phyloP scores from a whole-genome alignment of 2,329 filamentous ascomycete species.

The Raffaelea arxii region DNA sequence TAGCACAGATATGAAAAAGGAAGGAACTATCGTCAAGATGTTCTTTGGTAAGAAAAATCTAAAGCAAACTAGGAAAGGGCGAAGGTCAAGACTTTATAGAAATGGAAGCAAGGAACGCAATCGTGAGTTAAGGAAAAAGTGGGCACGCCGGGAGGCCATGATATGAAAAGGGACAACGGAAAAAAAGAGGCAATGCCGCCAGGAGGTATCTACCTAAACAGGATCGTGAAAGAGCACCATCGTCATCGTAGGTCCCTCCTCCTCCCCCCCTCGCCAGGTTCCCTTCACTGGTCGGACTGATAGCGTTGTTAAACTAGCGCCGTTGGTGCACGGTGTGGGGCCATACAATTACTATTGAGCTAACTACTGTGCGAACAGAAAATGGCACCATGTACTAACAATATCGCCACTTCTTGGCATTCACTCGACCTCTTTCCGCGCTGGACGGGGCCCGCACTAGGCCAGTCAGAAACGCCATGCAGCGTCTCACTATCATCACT shows the following conservation, averaged over 20 bases:
- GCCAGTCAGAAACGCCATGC: neutral
- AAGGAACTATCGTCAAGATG: conserved; percentile 1
- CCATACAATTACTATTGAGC: neutral
- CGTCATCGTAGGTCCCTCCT: neutral
- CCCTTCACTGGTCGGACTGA: neutral
- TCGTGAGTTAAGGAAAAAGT: neutral
- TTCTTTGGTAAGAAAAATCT: neutral
- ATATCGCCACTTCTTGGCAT: conserved; percentile 1
- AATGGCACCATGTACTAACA: neutral
- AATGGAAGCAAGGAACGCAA: neutral
- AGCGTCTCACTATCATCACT: conserved; percentile 1
- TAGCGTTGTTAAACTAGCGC: neutral
- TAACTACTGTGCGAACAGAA: neutral
- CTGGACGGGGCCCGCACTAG: neutral
- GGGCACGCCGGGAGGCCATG: neutral
- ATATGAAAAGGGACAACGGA: neutral
- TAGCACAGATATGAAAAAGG: neutral
- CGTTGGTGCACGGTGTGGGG: neutral
- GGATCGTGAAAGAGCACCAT: neutral
- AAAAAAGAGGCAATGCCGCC: neutral
- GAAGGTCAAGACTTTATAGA: conserved; percentile 4
- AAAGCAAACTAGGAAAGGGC: neutral
- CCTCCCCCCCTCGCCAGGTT: neutral
- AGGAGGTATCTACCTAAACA: neutral
- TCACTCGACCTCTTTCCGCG: too few species aligned